Base-by-base conservation (phyloP, 2,329 filamentous ascomycete genomes). In the Samsoniella hepiali region DNA sequence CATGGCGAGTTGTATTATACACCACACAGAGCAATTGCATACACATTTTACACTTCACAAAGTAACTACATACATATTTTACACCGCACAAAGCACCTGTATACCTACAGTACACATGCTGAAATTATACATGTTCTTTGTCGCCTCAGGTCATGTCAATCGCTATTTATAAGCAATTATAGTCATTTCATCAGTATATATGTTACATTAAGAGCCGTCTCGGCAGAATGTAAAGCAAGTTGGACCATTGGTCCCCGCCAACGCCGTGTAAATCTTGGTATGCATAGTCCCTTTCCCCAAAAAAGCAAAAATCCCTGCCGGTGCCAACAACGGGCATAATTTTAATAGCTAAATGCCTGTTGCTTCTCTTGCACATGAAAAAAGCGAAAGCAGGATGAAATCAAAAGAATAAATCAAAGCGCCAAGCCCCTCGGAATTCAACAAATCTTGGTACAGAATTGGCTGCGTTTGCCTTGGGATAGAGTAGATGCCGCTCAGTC, bases 401-500 rank as follows among this genome's bases (percentile, higher is more conserved):
- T 42, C n/a, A 55, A 55, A n/a, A 51, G 2, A 49, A 51, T 27
- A 47, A 38, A 32, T 32, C 17, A 29, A 54, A 61, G 49, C 49
- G 49, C 58, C 58, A 54, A 49, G 50, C 44, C 32, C 31, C 51
- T 36, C n/a, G 17, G n/a, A 55, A 45, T 56, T 42, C 2, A 27
- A 40, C 50, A 38, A 45, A 22, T 53, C 31, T 2, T 50, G 4
- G 42, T 53, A 62, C 38, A 62, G 8, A 17, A 49, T 38, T 17
- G 17, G n/a, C 31, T 29, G 44, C 17, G 5, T 15, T 15, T 3
- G 13, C 34, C 51, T 13, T n/a, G 15, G 27, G n/a, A 17, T 17
- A 53, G 34, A 82, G 79, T 69, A 82, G 78, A 78, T 93, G 84
- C 69, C 87, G 84, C 74, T 96, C 49, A 61, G 29, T 61, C 49